Evolutionary conservation across 2,329 filamentous ascomycete genomes (phyloP).

Genomic region (Diaporthe sp.): DNA sequence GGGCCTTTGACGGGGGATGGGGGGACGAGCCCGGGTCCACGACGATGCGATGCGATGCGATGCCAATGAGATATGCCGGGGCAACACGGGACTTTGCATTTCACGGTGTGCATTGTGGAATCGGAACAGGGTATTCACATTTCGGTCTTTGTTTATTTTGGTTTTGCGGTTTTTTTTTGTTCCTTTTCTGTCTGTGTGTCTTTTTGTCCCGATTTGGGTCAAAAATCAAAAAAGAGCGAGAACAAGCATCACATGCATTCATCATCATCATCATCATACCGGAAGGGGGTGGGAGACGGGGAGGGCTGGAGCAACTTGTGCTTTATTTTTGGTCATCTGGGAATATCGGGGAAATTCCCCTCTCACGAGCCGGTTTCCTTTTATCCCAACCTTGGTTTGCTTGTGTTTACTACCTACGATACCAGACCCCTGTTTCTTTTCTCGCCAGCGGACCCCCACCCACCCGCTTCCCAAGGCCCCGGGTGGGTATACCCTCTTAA

Average conservation of each 20-base stretch:
- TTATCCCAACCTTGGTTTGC: not conserved
- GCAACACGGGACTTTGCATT: conserved; percentile 26
- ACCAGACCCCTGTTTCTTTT: conserved; percentile 9
- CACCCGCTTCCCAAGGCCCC: conserved; percentile 1
- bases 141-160: conserved; percentile 35
- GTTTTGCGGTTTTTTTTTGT: conserved; percentile 31
- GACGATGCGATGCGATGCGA: conserved; percentile 30
- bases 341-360: not conserved
- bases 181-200: conserved; percentile 36
- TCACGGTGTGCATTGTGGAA: conserved; percentile 27
- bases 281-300: not conserved
- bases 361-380: conserved; percentile 19
- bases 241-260: conserved; percentile 26
- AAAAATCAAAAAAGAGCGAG: conserved; percentile 19
- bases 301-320: conserved; percentile 12
- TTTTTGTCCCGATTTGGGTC: conserved; percentile 36
- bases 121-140: conserved; percentile 34
- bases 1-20: not conserved
- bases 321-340: conserved; percentile 21
- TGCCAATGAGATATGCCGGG: conserved; percentile 16
- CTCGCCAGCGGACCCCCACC: conserved; percentile 20
- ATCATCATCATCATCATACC: conserved; percentile 21
- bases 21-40: not conserved
- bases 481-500: not conserved
- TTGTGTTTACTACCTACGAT: conserved; percentile 33